Conservation (phyloP, 352 stramenopile genomes). For the Pythium chondricola region DNA sequence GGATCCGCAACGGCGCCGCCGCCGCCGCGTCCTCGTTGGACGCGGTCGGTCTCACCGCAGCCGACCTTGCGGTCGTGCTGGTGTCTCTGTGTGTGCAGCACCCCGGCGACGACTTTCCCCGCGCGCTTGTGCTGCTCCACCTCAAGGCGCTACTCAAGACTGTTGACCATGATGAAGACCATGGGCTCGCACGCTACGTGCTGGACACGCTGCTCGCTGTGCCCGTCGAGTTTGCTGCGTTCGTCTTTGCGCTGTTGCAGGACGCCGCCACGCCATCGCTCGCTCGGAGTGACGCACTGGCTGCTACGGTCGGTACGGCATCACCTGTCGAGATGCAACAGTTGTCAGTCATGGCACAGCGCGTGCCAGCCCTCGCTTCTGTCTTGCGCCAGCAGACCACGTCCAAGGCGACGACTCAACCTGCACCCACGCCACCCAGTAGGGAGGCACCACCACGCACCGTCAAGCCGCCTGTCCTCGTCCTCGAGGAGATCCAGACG, state of each 20-base stretch:
- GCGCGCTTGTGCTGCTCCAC: slow-evolving; percentile 62
- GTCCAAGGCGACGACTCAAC: neutral
- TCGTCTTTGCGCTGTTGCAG: slow-evolving; percentile 36
- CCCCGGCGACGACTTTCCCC: slow-evolving; percentile 47
- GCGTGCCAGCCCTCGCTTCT: neutral
- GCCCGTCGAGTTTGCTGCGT: slow-evolving; percentile 45
- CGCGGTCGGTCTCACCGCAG: slow-evolving; percentile 10
- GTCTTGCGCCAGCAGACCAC: neutral
- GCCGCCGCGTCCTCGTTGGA: slow-evolving; percentile 17
- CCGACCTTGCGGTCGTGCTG: slow-evolving; percentile 41
- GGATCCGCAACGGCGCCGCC: slow-evolving; percentile 28
- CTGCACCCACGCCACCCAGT: neutral
- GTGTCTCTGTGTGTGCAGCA: slow-evolving; percentile 63
- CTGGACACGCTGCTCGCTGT: slow-evolving; percentile 48
- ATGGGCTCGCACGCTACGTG: slow-evolving; percentile 19
- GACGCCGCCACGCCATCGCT: slow-evolving; percentile 1
- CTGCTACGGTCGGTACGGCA: neutral
- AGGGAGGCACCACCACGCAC: neutral
- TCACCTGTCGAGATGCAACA: slow-evolving; percentile 4
- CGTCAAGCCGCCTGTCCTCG: neutral
- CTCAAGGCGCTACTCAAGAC: slow-evolving; percentile 32
- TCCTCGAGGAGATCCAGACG: too few species aligned
- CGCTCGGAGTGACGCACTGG: too few species aligned
- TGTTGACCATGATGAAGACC: neutral
- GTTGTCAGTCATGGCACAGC: slow-evolving; percentile 11